Base-by-base conservation (phyloP, 2,329 filamentous ascomycete species). In the Phyllachora maydis region DNA sequence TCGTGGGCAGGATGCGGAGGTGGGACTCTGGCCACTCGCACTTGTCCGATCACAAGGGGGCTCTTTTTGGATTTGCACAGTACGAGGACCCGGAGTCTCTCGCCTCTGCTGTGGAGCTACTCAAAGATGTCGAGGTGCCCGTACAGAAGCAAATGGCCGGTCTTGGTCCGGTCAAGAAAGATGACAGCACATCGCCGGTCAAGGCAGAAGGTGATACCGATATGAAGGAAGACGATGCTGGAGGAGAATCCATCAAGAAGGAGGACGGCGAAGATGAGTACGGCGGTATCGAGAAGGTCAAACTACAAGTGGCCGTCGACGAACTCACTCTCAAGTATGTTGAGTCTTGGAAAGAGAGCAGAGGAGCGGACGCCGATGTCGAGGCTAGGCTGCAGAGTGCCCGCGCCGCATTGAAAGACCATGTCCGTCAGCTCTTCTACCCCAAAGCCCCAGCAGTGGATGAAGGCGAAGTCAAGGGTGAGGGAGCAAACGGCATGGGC, bases 21-120 rank as follows among this genome's bases (percentile, higher is more conserved):
- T 98, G 83, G 82, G 82, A 83, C 32, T 59, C 79, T 29, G 73
- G 70, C 16, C 67, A 65, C 23, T 59, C 56, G 10, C 49, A 57
- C 16, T 40, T 54, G 10, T 43, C 54, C n/a, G 71, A 81, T 33
- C 68, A 76, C 33, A 88, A 85, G 49, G 70, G 71, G 26, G 72
- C 74, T 47, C 74, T 72, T 32, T 95, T 95, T 54, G 88, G 85
- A 9, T 95, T 98, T 49, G 88, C 85, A 29, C 77, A 93, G 47
- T 98, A 77, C 46, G 85, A 92, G 32, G 83, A 95, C 45, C 69
- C 73, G 13, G 78, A 92, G 46, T 85, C 82, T 33, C 58, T 98
- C 35, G 70, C 74, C 43, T 73, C 73, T 21, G 88, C 85, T 20
- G 69, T 83, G 26, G 81, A 90, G 45, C 65, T 92, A 27, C 65